Conservation (phyloP, 306 rosid genomes). For the Trifolium pratense region DNA sequence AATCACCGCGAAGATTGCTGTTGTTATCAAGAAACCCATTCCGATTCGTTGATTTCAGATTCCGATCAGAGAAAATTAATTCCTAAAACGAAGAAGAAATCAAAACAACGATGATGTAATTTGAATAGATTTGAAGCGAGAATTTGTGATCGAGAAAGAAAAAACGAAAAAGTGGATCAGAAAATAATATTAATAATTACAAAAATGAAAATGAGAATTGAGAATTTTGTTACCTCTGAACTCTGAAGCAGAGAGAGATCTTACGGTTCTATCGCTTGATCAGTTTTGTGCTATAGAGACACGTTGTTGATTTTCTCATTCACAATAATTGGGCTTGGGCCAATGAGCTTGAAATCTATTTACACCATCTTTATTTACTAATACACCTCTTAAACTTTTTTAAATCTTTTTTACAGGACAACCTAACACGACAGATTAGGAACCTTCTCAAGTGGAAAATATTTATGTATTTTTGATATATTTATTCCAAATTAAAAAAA, state of each 20-base stretch:
- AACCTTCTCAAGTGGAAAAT: too few relatives aligned
- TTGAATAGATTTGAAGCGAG: slow-evolving; percentile 1
- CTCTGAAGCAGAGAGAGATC: slow-evolving; percentile 47
- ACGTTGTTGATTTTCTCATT: slow-evolving; percentile 19
- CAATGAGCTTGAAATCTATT: background rate
- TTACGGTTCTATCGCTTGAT: slow-evolving; percentile 34
- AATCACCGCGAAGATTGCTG: slow-evolving; percentile 69
- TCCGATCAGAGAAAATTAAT: slow-evolving; percentile 52
- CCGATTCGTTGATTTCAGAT: slow-evolving; percentile 51
- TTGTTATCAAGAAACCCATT: slow-evolving; percentile 84
- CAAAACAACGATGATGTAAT: background rate
- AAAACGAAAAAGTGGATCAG: background rate
- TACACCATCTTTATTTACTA: background rate
- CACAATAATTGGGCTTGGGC: slow-evolving; percentile 13
- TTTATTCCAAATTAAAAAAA: too few relatives aligned
- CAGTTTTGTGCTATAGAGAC: slow-evolving; percentile 32
- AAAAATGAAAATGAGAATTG: background rate
- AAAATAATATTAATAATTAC: background rate
- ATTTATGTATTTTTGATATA: too few relatives aligned
- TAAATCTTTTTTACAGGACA: too few relatives aligned
- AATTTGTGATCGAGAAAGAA: slow-evolving; percentile 37
- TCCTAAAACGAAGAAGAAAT: slow-evolving; percentile 38
- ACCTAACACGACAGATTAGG: too few relatives aligned
- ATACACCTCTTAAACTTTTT: too few relatives aligned
- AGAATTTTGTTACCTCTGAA: slow-evolving; percentile 46